Base-by-base conservation (phyloP, 179 eudicot genomes). In the Spinacia oleracea region DNA sequence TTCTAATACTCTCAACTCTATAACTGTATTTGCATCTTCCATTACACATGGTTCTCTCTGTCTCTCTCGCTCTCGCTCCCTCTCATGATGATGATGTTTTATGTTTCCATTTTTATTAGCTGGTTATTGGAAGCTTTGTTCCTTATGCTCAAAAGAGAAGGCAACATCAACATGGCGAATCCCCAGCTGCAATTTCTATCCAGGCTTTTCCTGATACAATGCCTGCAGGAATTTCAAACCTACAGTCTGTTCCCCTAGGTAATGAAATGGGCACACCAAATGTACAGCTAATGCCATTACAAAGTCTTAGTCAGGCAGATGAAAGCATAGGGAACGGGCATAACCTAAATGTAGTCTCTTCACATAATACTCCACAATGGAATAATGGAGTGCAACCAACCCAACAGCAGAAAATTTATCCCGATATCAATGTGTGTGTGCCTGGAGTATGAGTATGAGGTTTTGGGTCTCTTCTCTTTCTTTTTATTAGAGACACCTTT, bases 111-210 rank as follows among this genome's bases (percentile, higher is more conserved):
- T 72, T 53, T 68, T 72, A 32, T 34, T 72, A 93, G 98, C 81
- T 89, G 72, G 98, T 93, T 11, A 85, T 92, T 20, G 98, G 97
- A 48, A 93, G 88, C 85, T 93, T 93, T 76, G 71, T 85, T 81
- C 91, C 91, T 40, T 70, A 77, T 27, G 87, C 77, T 32, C 67
- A 88, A 88, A 91, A 88, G 74, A 84, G 81, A 78, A 91, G 83
- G 86, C 83, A 90, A 31, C 76, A 79, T 1, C 78, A 90, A 31
- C 76, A 79, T 1, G 77, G 83, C 6, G 87, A 88, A 73, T 85
- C 87, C 77, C 69, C 88, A 18, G n/a, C 80, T 2, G 50, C 73
- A 56, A 48, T 83, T 51, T n/a, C 77, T 53, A 48, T 32, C 20
- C 27, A 78, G 15, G 12, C 70, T 15, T 23, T 51, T 34, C 81